A percentile compares a stretch with the other conserved stretches of the same genome.
Conservation (phyloP, 345 rosid species). For the Erucastrum elatum region DNA sequence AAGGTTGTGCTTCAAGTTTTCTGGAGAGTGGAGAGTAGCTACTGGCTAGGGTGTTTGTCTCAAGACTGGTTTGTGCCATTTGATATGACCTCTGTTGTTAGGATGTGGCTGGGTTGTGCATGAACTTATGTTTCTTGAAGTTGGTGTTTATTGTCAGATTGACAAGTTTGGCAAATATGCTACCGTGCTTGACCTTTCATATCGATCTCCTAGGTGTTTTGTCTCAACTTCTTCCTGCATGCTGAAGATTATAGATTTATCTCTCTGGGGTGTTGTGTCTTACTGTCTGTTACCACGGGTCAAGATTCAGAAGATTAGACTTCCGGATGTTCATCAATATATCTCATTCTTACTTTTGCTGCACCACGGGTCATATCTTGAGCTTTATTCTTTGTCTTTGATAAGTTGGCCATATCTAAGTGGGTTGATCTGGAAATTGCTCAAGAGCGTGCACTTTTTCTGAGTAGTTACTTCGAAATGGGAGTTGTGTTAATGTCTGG, state of each 20-base stretch:
- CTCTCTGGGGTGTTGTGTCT: background rate
- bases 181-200: background rate
- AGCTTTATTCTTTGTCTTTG: background rate
- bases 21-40: background rate
- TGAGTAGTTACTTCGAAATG: background rate
- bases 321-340: background rate
- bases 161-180: background rate
- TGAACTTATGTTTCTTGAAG: slow-evolving; percentile 10
- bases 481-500: slow-evolving; percentile 17
- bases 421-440: background rate
- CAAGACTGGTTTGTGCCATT: slow-evolving; percentile 10
- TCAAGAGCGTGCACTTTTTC: slow-evolving; percentile 8
- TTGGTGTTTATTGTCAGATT: slow-evolving; percentile 8
- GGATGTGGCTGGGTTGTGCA: slow-evolving; percentile 18
- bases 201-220: slow-evolving; percentile 15
- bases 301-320: slow-evolving; percentile 6
- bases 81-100: slow-evolving; percentile 10
- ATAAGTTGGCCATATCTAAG: background rate
- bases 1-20: too few relatives aligned
- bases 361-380: background rate
- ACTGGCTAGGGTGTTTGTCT: slow-evolving; percentile 13
- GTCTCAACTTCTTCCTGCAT: slow-evolving; percentile 8
- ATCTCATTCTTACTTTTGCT: background rate
- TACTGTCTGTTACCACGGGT: background rate
- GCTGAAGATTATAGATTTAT: slow-evolving; percentile 17